phyloP scores from a whole-genome alignment of 495 filamentous ascomycete species.

The Astrocystis sublimbata region DNA sequence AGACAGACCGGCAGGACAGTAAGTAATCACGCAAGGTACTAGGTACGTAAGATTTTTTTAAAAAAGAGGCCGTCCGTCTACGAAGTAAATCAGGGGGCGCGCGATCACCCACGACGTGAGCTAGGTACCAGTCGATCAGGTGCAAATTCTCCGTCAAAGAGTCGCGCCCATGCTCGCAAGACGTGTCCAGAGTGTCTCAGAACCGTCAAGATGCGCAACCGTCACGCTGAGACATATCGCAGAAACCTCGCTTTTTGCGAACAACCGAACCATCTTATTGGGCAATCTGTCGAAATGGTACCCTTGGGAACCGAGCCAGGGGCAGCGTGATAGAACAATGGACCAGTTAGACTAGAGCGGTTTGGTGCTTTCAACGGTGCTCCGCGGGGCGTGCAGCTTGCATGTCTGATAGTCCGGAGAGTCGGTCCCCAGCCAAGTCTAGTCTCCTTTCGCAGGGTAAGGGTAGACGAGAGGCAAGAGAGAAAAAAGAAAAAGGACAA shows the following conservation, averaged over 20 bases:
- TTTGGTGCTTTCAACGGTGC: slow-evolving; percentile 32
- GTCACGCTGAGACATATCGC: slow-evolving; percentile 33
- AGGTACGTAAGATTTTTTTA: not conserved
- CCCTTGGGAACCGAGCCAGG: slow-evolving; percentile 1
- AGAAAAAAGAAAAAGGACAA: no score
- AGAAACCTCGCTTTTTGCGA: slow-evolving; percentile 16
- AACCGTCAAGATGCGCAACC: slow-evolving; percentile 35
- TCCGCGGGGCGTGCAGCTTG: slow-evolving; percentile 28
- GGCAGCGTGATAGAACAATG: slow-evolving; percentile 1
- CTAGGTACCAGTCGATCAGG: slow-evolving; percentile 8
- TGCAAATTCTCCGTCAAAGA: slow-evolving; percentile 14
- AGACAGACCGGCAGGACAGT: no score
- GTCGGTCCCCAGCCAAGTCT: slow-evolving; percentile 20
- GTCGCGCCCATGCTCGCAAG: slow-evolving; percentile 4
- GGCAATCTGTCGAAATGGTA: slow-evolving; percentile 32
- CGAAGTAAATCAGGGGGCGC: not conserved
- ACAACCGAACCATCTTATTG: slow-evolving; percentile 24
- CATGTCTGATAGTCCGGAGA: slow-evolving; percentile 28
- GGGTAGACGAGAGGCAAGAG: slow-evolving; percentile 16
- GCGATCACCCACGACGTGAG: slow-evolving; percentile 3
- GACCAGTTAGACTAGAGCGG: slow-evolving; percentile 12
- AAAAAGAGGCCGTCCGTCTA: not conserved
- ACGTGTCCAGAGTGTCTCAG: slow-evolving; percentile 23
- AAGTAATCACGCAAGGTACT: not conserved
- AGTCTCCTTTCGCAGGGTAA: slow-evolving; percentile 26